Evolutionary conservation across 139 green algal species (phyloP).

Genomic region (Chlorella sp.): DNA sequence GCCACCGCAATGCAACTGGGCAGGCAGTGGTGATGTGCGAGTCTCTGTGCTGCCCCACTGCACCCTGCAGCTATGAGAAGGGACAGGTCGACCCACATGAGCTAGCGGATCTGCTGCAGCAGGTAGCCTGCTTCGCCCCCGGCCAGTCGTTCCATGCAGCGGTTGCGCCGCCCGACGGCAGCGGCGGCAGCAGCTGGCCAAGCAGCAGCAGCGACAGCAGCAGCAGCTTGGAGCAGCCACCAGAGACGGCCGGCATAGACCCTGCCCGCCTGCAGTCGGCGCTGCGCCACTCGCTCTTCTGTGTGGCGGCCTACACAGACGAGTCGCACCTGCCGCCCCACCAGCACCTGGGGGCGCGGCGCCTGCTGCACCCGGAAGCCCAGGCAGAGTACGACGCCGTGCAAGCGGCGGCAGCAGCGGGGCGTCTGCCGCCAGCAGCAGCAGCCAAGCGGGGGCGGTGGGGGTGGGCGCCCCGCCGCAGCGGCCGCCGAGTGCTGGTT

Average conservation of each 20-base stretch:
- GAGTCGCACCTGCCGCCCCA: constrained; percentile 10
- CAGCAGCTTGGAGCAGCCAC: not conserved
- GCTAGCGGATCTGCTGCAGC: constrained; percentile 29
- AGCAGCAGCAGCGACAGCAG: not conserved
- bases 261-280: constrained; percentile 3
- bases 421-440: not conserved
- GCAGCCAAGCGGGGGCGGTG: not conserved
- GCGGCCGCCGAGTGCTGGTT: constrained; percentile 25
- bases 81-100: not conserved
- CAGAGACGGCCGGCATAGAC: not conserved
- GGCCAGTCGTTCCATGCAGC: constrained; percentile 15
- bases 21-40: not conserved
- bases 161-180: too few relatives aligned
- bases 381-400: not conserved
- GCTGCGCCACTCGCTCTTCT: constrained; percentile 28
- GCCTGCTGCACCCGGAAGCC: not conserved
- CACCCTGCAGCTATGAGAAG: constrained; percentile 12
- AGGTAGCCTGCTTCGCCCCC: constrained; percentile 23
- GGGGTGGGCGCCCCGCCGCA: not conserved
- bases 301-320: constrained; percentile 9
- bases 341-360: constrained; percentile 2
- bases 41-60: not conserved
- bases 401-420: not conserved
- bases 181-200: not conserved
- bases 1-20: not conserved